Conservation (phyloP, 2,329 filamentous ascomycete genomes). For the Trichoderma sp. region DNA sequence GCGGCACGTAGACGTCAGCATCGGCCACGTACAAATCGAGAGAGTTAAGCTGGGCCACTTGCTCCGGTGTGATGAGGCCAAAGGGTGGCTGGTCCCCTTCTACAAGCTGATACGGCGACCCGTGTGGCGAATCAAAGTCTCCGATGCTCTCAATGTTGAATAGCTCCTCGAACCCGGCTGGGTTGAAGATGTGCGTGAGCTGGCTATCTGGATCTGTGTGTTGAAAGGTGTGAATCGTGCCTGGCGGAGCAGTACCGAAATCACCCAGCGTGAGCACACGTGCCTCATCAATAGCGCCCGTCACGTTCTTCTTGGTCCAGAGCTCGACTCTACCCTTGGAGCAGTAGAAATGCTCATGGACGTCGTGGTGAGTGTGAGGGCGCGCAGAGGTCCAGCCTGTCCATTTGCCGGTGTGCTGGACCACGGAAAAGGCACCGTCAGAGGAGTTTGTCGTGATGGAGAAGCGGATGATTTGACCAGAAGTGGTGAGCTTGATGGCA, state of each 20-base stretch:
- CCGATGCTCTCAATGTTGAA: slow-evolving; percentile 23
- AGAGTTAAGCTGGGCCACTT: slow-evolving; percentile 2
- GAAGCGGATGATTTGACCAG: slow-evolving; percentile 25
- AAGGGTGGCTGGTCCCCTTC: slow-evolving; percentile 20
- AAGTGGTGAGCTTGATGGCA: slow-evolving; percentile 23
- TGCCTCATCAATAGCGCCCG: slow-evolving; percentile 22
- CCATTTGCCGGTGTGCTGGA: slow-evolving; percentile 25
- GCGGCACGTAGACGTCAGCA: slow-evolving; percentile 20
- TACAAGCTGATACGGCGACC: slow-evolving; percentile 22
- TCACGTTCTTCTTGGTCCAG: slow-evolving; percentile 24
- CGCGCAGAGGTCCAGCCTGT: slow-evolving; percentile 21
- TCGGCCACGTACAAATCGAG: slow-evolving; percentile 23
- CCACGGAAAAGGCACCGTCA: slow-evolving; percentile 24
- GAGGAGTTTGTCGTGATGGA: slow-evolving; percentile 26
- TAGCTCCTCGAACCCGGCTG: slow-evolving; percentile 25
- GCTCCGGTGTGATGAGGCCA: slow-evolving; percentile 22
- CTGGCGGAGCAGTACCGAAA: slow-evolving; percentile 25
- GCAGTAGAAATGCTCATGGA: slow-evolving; percentile 27
- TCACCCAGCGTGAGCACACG: slow-evolving; percentile 23
- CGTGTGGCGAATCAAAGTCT: slow-evolving; percentile 14
- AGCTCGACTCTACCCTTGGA: slow-evolving; percentile 24
- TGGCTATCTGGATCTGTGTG: slow-evolving; percentile 25
- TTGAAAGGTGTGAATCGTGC: slow-evolving; percentile 26
- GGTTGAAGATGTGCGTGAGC: slow-evolving; percentile 26
- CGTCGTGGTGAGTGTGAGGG: slow-evolving; percentile 22